Base-by-base conservation (phyloP, 2,329 filamentous ascomycete genomes). In the Pseudogymnoascus sp. region DNA sequence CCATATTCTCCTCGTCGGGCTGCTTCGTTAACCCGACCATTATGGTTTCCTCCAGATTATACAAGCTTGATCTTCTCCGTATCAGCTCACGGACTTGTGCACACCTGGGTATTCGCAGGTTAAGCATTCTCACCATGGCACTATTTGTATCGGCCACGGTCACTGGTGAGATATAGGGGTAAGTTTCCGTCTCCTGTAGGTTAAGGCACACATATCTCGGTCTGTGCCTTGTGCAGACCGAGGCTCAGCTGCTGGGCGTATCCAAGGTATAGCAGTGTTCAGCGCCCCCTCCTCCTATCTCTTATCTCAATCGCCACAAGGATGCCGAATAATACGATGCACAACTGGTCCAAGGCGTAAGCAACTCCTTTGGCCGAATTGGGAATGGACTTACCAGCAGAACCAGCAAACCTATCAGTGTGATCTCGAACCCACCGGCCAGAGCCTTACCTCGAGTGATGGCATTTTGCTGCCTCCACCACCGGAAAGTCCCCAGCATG, bases 401-500 rank as follows among this genome's bases (percentile, higher is more conserved):
- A 34, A 79, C 72, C 28, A 79, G 71, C 2, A 73, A 66, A 64
- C 80, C 81, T 11, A 86, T 77, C 0, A 74, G 67, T 61, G 78
- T 75, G 5, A 87, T 69, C 69, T 88, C 85, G 80, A 83, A 86
- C 0, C 85, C 85, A 5, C 84, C 84, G 1, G 79, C 78, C 69
- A 81, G 73, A 0, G 84, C 77, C 69, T 81, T 86, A 0, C 85
- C 85, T 64, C 79, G 72, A 3, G 83, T 74, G 65, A 89, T 81
- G 0, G 82, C 83, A 70, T 78, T 78, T 72, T 89, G 86, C 67
- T 85, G 80, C 64, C 81, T 79, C 80, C 82, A 88, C 68, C 84
- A 87, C 25, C 86, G 78, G 66, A 79, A 77, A 1, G 80, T 78
- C 1, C 85, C 86, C n/a, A 88, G 67, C 0, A 81, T 31, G 0